Conservation (phyloP, 331 rosid species). For the Quercus tomentella region DNA sequence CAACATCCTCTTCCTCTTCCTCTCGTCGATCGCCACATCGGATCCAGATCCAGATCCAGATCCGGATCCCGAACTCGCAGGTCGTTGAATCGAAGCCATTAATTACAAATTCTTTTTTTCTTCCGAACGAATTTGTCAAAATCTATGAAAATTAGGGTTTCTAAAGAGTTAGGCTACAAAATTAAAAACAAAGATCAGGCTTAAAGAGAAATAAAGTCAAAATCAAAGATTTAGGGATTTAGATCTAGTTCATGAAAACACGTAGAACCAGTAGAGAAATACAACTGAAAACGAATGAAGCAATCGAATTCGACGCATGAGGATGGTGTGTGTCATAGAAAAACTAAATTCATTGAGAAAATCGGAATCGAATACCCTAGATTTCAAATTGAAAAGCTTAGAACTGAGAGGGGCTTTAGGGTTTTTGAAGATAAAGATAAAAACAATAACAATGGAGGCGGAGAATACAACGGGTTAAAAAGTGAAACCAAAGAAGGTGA, state of each 20-base stretch:
- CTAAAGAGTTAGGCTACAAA: conserved; percentile 10
- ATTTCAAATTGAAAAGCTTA: background rate
- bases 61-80: conserved; percentile 68
- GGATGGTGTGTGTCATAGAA: conserved; percentile 44
- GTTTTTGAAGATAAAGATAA: no score
- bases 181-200: background rate
- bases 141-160: background rate
- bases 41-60: conserved; percentile 77
- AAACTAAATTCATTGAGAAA: conserved; percentile 44
- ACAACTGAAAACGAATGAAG: conserved; percentile 88
- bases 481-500: conserved; percentile 30
- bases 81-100: conserved; percentile 57
- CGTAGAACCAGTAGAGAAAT: conserved; percentile 98
- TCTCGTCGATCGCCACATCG: conserved; percentile 55
- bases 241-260: conserved; percentile 66
- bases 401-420: background rate
- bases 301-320: conserved; percentile 76
- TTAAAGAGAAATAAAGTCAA: background rate
- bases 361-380: conserved; percentile 2
- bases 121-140: background rate
- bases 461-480: background rate
- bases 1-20: conserved; percentile 91
- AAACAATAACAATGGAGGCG: background rate
- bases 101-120: no score
- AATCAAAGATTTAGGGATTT: background rate